Percentiles rank a stretch among this genome's conserved stretches.
These are phyloP conservation scores for Xylariaceae sp. DNA, from an alignment of 2,329 filamentous ascomycete species.

Conservation along the genomic window DNA sequence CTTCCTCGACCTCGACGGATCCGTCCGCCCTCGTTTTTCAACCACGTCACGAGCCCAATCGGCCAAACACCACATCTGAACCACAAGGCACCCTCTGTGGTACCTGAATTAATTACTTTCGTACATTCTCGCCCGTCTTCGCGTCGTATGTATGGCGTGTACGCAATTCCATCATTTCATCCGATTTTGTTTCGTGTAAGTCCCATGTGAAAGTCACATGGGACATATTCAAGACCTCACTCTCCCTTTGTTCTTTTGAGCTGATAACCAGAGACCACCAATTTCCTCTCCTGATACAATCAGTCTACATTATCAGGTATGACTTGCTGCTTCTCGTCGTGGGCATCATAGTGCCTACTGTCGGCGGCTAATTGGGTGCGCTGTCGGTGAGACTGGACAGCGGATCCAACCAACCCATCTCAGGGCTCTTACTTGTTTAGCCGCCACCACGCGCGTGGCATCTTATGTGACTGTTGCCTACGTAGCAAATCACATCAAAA, in stretches of 20 bases:
- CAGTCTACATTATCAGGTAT: neutral
- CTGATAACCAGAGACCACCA: neutral
- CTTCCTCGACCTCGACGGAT: constrained; percentile 25
- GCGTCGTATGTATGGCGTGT: neutral
- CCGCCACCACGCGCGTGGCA: constrained; percentile 7
- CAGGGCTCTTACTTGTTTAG: neutral
- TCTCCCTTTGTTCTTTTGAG: neutral
- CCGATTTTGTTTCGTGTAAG: constrained; percentile 12
- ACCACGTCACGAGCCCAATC: constrained; percentile 14
- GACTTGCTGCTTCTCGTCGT: neutral
- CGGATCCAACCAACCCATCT: constrained; percentile 9
- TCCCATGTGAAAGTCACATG: neutral
- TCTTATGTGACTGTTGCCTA: neutral
- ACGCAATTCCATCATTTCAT: neutral
- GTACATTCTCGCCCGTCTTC: neutral
- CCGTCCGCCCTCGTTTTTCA: constrained; percentile 2
- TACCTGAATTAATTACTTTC: neutral
- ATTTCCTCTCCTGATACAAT: neutral
- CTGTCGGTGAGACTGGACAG: constrained; percentile 13
- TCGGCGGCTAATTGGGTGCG: constrained; percentile 1
- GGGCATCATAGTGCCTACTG: neutral
- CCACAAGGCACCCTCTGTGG: neutral
- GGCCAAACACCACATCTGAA: constrained; percentile 3
- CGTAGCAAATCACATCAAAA: neutral
- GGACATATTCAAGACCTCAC: neutral